phyloP scores from a whole-genome alignment of 2,329 filamentous ascomycete genomes.

The Aspergillus brasiliensis region DNA sequence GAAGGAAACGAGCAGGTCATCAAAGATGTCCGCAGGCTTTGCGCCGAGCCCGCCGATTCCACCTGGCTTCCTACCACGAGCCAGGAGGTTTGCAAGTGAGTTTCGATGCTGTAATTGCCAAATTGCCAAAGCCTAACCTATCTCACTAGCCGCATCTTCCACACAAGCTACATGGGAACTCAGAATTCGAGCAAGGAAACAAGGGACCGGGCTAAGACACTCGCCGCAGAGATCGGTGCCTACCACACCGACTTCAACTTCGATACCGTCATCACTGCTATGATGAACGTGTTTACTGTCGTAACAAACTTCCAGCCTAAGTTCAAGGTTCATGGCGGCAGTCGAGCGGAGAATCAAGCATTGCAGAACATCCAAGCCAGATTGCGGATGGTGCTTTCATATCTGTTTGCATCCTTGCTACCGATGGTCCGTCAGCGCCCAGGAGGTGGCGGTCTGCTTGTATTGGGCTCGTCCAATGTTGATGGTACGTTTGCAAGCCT shows the following conservation, averaged over 20 bases:
- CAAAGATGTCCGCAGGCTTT: conserved; percentile 55
- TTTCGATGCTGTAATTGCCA: not conserved
- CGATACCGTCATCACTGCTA: conserved; percentile 64
- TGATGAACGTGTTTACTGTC: conserved; percentile 60
- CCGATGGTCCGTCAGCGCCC: conserved; percentile 60
- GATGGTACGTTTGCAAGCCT: conserved; percentile 38
- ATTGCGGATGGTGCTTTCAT: conserved; percentile 66
- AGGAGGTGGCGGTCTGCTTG: conserved; percentile 62
- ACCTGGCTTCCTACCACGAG: conserved; percentile 58
- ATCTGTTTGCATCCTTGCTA: conserved; percentile 65
- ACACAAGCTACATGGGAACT: conserved; percentile 72
- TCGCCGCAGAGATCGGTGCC: conserved; percentile 64
- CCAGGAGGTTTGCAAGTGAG: conserved; percentile 59
- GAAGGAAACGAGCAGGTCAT: conserved; percentile 54
- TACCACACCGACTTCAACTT: conserved; percentile 76
- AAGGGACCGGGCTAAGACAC: conserved; percentile 63
- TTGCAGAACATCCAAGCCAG: conserved; percentile 70
- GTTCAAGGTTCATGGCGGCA: conserved; percentile 67
- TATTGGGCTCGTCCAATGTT: conserved; percentile 70
- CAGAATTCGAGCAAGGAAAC: conserved; percentile 68
- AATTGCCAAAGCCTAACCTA: not conserved
- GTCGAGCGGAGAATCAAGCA: conserved; percentile 62
- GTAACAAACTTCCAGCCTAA: conserved; percentile 63
- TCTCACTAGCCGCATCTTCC: conserved; percentile 53
- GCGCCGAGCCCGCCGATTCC: conserved; percentile 50